Evolutionary conservation across 2,329 filamentous ascomycete genomes (phyloP).

Genomic region (Hypomyces rosellus): DNA sequence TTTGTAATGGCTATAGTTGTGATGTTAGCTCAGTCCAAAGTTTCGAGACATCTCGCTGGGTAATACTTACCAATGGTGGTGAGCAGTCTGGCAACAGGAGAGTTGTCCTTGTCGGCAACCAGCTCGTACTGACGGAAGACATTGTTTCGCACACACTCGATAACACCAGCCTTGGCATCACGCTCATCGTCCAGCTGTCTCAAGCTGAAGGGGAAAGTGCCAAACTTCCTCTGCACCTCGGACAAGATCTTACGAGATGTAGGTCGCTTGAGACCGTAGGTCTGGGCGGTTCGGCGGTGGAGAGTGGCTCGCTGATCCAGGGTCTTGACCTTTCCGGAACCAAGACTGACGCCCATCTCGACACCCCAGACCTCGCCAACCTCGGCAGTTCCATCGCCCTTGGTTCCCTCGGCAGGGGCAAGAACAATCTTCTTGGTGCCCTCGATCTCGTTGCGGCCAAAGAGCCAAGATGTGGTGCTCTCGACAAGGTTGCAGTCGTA

Average conservation of each 20-base stretch:
- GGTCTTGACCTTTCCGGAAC: constrained; percentile 90
- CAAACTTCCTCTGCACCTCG: constrained; percentile 95
- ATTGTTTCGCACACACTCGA: constrained; percentile 90
- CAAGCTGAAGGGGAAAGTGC: constrained; percentile 95
- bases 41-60: constrained; percentile 8
- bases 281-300: constrained; percentile 86
- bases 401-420: constrained; percentile 75
- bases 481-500: constrained; percentile 93
- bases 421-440: constrained; percentile 96
- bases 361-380: constrained; percentile 96
- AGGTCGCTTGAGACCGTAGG: constrained; percentile 87
- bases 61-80: constrained; percentile 78
- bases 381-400: constrained; percentile 84
- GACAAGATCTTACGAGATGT: constrained; percentile 89
- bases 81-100: constrained; percentile 78
- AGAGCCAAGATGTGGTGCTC: constrained; percentile 96
- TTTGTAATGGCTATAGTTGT: constrained; percentile 75
- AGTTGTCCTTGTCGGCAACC: constrained; percentile 84
- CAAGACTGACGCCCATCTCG: constrained; percentile 86
- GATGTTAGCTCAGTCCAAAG: constrained; percentile 2
- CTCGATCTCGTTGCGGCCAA: constrained; percentile 96
- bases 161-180: constrained; percentile 88
- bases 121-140: constrained; percentile 96
- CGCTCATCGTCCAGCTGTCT: constrained; percentile 95
- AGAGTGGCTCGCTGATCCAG: constrained; percentile 83